Evolutionary conservation across 2,329 filamentous ascomycete genomes (phyloP), one percentile per base, ranked within the genome.

Genomic region (Aquanectria penicillioides): DNA sequence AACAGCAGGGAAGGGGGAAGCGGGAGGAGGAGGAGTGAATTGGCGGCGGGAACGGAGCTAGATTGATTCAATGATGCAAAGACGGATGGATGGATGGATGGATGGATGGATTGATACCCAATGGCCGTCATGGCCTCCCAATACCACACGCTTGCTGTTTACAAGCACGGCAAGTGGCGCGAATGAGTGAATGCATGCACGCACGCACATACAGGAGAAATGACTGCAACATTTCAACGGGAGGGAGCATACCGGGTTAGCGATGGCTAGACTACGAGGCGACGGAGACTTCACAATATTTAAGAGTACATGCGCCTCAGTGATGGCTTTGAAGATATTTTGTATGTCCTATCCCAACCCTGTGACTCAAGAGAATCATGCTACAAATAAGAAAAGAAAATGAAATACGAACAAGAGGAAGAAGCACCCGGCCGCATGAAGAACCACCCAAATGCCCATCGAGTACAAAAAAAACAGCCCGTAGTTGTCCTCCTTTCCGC

Each of bases 371-470:
- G 51, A 61, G 53, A 70, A 65, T 61, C 70, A 66, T 70, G 63
- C 61, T 69, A 69, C 66, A 69, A 64, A 68, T 47, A 67, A 62
- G 59, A 64, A 66, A 56, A 64, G 66, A 53, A 66, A 62, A 61
- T 63, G 57, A 57, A 55, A 62, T 36, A 56, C 56, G 48, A 59
- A 58, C 55, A 59, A 57, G 31, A 53, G 44, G 36, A 47, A 59
- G 48, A 70, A 64, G 57, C 63, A 66, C 52, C 60, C 47, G 46
- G 62, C 57, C 56, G 61, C 52, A 55, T 46, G 57, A 64, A 61
- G 49, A 46, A 48, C 48, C 57, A 41, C 47, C 62, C 59, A 65
- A 60, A 68, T 59, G 56, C 48, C 52, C 54, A 43, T 44, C 57
- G 43, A 60, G 57, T 67, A 64, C 59, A 65, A 62, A 36, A 52